Evolutionary conservation across 2,329 filamentous ascomycete genomes (phyloP).

Genomic region (Graphilbum sp.): DNA sequence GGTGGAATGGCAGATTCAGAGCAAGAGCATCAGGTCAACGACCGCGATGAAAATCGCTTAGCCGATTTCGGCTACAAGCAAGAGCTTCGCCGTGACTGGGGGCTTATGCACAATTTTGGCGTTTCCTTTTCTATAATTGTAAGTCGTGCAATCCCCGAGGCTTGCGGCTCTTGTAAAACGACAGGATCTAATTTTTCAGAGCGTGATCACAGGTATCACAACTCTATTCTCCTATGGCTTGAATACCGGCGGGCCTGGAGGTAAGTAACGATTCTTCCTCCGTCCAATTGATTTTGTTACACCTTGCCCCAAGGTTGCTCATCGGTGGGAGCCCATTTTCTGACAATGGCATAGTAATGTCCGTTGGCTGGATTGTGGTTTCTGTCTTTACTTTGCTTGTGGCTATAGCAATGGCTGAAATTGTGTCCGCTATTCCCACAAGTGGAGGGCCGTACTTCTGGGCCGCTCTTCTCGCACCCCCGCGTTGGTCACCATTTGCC

Average conservation of each 20-base stretch:
- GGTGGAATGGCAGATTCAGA: conserved; percentile 11
- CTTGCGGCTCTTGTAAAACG: too few relatives aligned
- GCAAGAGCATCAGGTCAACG: conserved; percentile 11
- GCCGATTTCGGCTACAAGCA: conserved; percentile 44
- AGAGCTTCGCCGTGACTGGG: conserved; percentile 40
- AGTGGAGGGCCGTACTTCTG: conserved; percentile 44
- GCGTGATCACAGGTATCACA: conserved; percentile 41
- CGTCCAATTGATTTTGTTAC: too few relatives aligned
- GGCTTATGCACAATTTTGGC: conserved; percentile 42
- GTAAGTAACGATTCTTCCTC: conserved; percentile 3
- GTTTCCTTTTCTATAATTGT: conserved; percentile 46
- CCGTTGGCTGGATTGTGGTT: conserved; percentile 36
- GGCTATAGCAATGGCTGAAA: conserved; percentile 39
- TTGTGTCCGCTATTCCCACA: conserved; percentile 41
- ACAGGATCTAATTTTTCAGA: too few relatives aligned
- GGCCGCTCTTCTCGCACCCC: conserved; percentile 38
- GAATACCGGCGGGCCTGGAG: conserved; percentile 33
- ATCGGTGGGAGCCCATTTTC: too few relatives aligned
- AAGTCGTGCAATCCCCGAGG: not conserved
- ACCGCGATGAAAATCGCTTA: conserved; percentile 32
- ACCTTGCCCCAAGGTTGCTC: too few relatives aligned
- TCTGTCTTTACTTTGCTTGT: conserved; percentile 39
- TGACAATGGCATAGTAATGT: too few relatives aligned
- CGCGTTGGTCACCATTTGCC: conserved; percentile 20
- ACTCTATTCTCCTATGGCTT: conserved; percentile 41